Conservation (phyloP, 1,139 yeast genomes). For the Blastobotrys serpentis region DNA sequence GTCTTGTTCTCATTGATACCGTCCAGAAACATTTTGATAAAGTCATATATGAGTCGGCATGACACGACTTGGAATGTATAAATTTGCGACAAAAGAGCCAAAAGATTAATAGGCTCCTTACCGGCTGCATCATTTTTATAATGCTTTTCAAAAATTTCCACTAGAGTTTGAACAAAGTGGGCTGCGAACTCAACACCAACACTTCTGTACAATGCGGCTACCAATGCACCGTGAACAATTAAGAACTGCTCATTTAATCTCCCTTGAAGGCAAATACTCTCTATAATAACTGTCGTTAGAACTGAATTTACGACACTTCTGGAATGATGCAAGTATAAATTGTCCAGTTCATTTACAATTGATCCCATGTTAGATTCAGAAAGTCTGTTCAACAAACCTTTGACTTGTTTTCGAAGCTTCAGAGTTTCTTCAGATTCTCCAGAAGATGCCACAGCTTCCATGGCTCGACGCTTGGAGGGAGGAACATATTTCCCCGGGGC, state of each 20-base stretch:
- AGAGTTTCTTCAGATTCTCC: constrained; percentile 47
- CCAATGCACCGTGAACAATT: constrained; percentile 73
- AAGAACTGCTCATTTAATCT: constrained; percentile 72
- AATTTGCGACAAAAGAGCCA: constrained; percentile 72
- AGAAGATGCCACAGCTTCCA: constrained; percentile 36
- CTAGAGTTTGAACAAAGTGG: constrained; percentile 69
- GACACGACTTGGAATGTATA: constrained; percentile 77
- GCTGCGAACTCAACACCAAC: constrained; percentile 95
- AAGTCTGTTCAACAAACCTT: constrained; percentile 79
- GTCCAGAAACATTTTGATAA: constrained; percentile 56
- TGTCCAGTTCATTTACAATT: constrained; percentile 67
- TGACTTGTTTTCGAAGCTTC: constrained; percentile 59
- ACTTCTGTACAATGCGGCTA: constrained; percentile 66
- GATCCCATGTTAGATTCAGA: constrained; percentile 79
- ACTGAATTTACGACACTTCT: constrained; percentile 74
- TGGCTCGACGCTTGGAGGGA: constrained; percentile 63
- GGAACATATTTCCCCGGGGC: constrained; percentile 84
- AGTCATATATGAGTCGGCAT: constrained; percentile 71
- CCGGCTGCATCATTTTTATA: constrained; percentile 36
- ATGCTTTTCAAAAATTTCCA: constrained; percentile 58
- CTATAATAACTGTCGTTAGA: constrained; percentile 60
- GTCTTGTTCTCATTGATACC: constrained; percentile 70
- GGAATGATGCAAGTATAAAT: constrained; percentile 62
- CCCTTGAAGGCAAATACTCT: constrained; percentile 65
- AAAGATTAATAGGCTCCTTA: constrained; percentile 65